phyloP scores from a whole-genome alignment of 495 filamentous ascomycete genomes.

The Penicillium argentinense region DNA sequence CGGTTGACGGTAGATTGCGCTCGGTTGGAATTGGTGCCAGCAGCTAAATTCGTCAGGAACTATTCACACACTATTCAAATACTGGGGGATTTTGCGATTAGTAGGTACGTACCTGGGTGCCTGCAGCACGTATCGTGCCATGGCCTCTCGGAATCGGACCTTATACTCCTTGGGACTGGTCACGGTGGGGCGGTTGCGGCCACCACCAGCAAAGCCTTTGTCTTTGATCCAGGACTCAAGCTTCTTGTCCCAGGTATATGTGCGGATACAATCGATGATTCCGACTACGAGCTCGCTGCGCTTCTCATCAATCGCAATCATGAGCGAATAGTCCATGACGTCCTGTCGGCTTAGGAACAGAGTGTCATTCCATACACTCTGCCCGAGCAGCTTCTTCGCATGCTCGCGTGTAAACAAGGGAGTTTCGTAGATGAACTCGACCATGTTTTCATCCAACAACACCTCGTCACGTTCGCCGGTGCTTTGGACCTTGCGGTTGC shows the following conservation, averaged over 20 bases:
- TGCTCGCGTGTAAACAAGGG: slow-evolving; percentile 93
- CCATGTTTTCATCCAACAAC: slow-evolving; percentile 97
- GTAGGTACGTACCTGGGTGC: slow-evolving; percentile 58
- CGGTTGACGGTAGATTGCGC: slow-evolving; percentile 44
- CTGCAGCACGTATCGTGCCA: slow-evolving; percentile 85
- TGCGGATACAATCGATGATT: slow-evolving; percentile 97
- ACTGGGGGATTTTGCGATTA: too few relatives aligned
- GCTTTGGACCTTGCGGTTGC: slow-evolving; percentile 91
- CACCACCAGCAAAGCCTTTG: slow-evolving; percentile 79
- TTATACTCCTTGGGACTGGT: slow-evolving; percentile 98
- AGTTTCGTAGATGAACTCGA: slow-evolving; percentile 97
- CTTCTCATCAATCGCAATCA: slow-evolving; percentile 94
- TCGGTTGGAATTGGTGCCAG: slow-evolving; percentile 70
- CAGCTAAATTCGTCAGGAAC: slow-evolving; percentile 43
- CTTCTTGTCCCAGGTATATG: slow-evolving; percentile 99
- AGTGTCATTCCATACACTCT: slow-evolving; percentile 93
- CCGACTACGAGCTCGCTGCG: slow-evolving; percentile 90
- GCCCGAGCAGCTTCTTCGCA: slow-evolving; percentile 80
- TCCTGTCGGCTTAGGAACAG: slow-evolving; percentile 88
- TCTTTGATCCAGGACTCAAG: slow-evolving; percentile 99
- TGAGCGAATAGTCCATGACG: slow-evolving; percentile 98
- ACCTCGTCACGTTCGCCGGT: slow-evolving; percentile 97
- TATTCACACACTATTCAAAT: not conserved
- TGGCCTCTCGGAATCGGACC: slow-evolving; percentile 91
- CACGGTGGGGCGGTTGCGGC: slow-evolving; percentile 88